These are phyloP conservation scores for Geum urbanum DNA, from an alignment of 306 rosid species.

Conservation along the genomic window DNA sequence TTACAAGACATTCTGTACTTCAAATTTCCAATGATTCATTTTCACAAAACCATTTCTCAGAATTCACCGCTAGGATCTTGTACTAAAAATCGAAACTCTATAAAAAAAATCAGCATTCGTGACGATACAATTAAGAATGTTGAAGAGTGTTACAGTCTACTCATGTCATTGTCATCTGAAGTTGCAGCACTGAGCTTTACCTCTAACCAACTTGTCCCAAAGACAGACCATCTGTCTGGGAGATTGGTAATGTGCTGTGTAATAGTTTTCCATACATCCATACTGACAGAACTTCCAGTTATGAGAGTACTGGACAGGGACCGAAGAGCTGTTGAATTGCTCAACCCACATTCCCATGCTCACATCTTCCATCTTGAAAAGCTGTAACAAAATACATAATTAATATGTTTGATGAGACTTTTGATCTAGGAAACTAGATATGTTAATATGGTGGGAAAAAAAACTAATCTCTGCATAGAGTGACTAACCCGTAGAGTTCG, in stretches of 20 bases:
- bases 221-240: slow-evolving; percentile 96
- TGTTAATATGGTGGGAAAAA: not conserved
- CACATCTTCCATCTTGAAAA: slow-evolving; percentile 99
- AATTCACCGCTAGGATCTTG: not conserved
- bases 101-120: slow-evolving; percentile 3
- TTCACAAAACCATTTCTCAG: not conserved
- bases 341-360: slow-evolving; percentile 99
- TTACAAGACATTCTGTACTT: slow-evolving; percentile 6
- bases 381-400: slow-evolving; percentile 41
- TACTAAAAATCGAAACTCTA: not conserved
- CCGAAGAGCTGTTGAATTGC: slow-evolving; percentile 56
- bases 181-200: slow-evolving; percentile 83
- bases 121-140: not conserved
- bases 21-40: not conserved
- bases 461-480: not conserved
- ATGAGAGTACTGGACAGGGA: slow-evolving; percentile 73
- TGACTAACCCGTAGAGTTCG: slow-evolving; percentile 68
- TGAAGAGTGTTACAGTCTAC: not conserved
- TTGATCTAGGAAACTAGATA: not conserved
- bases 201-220: slow-evolving; percentile 80
- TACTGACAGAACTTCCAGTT: slow-evolving; percentile 99
- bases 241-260: slow-evolving; percentile 95
- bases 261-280: slow-evolving; percentile 84
- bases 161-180: slow-evolving; percentile 48
- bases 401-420: slow-evolving; percentile 2